Conservation (phyloP, 306 rosid species). For the Macrotyloma uniflorum region DNA sequence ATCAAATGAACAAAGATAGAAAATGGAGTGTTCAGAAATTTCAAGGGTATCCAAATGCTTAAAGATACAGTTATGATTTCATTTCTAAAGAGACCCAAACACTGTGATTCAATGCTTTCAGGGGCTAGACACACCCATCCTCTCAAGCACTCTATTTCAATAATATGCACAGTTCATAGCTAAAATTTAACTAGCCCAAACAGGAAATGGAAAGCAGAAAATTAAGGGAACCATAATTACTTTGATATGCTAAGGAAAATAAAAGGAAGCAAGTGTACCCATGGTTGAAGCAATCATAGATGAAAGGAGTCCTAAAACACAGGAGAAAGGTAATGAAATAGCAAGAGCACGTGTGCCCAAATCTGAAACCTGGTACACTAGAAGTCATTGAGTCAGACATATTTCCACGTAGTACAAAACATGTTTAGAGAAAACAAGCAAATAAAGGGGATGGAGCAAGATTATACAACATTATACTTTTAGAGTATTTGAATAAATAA, state of each 20-base stretch:
- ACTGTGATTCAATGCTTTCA: neutral
- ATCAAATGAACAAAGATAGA: neutral
- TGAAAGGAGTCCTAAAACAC: conserved; percentile 72
- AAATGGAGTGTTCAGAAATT: neutral
- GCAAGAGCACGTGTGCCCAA: conserved; percentile 89
- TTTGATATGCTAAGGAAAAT: conserved; percentile 22
- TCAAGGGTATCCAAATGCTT: neutral
- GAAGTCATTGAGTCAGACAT: conserved; percentile 32
- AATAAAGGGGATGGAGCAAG: neutral
- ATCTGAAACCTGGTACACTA: conserved; percentile 69
- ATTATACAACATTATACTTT: conserved; percentile 11
- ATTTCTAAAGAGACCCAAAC: neutral
- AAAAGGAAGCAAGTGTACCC: conserved; percentile 60
- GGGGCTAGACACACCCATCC: neutral
- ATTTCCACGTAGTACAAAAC: conserved; percentile 19
- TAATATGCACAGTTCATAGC: neutral
- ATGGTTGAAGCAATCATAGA: conserved; percentile 78
- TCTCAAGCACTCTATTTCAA: neutral
- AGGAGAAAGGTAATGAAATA: conserved; percentile 77
- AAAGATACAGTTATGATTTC: neutral
- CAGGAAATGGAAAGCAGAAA: neutral
- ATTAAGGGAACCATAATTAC: neutral
- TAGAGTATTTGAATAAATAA: neutral
- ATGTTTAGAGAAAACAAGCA: neutral
- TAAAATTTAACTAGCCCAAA: neutral